phyloP scores from a whole-genome alignment of 352 stramenopile species.

The Globisporangium barbulae region DNA sequence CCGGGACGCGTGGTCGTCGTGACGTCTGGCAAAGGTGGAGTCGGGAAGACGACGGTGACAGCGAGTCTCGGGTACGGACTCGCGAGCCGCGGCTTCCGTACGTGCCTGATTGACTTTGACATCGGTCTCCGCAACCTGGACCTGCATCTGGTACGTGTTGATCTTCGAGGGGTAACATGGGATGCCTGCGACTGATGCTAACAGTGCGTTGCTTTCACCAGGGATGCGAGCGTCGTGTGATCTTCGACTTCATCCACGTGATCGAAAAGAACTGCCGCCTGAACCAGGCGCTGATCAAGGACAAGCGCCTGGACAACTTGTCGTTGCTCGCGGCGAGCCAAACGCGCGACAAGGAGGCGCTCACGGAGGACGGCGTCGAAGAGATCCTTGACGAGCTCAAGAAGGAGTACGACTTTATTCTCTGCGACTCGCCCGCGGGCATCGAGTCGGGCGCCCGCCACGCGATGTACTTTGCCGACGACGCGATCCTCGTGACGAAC shows the following conservation, averaged over 20 bases:
- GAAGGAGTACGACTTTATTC: conserved; percentile 87
- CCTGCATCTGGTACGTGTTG: conserved; percentile 67
- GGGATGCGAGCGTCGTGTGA: conserved; percentile 89
- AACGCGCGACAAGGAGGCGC: conserved; percentile 88
- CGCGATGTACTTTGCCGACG: conserved; percentile 93
- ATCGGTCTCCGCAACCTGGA: conserved; percentile 92
- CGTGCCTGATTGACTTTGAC: conserved; percentile 94
- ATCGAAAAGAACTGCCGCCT: conserved; percentile 89
- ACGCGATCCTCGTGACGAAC: conserved; percentile 94
- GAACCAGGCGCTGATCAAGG: conserved; percentile 88
- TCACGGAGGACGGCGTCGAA: conserved; percentile 88
- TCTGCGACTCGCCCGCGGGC: conserved; percentile 88
- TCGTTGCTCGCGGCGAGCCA: conserved; percentile 88
- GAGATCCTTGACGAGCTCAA: conserved; percentile 80
- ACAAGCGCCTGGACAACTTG: conserved; percentile 85
- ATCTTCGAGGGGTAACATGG: neutral
- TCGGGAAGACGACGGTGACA: conserved; percentile 92
- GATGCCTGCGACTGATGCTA: neutral
- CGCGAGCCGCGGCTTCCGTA: conserved; percentile 77
- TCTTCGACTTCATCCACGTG: conserved; percentile 95
- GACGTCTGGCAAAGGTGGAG: conserved; percentile 91
- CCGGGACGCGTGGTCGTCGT: conserved; percentile 83
- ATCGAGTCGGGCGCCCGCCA: conserved; percentile 89
- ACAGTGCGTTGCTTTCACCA: neutral
- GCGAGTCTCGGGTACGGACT: conserved; percentile 86